Conservation (phyloP, 2,329 filamentous ascomycete genomes). For the Fusarium sp. region DNA sequence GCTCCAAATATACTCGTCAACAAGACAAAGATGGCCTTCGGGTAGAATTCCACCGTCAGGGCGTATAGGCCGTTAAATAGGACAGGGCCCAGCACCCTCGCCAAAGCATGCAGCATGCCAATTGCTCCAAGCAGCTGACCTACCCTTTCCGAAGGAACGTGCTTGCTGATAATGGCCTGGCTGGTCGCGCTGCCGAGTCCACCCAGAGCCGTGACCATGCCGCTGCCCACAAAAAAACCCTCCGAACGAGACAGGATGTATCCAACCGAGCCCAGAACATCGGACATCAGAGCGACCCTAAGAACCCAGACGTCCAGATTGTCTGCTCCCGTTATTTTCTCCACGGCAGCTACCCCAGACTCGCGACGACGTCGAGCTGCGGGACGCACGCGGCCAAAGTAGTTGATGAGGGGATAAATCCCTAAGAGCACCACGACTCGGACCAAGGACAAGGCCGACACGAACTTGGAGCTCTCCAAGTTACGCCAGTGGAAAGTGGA, state of each 20-base stretch:
- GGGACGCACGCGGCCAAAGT: constrained; percentile 76
- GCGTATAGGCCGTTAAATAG: constrained; percentile 91
- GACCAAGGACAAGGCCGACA: constrained; percentile 83
- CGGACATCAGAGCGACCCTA: constrained; percentile 81
- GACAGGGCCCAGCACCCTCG: constrained; percentile 83
- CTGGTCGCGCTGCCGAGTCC: constrained; percentile 89
- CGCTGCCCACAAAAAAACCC: constrained; percentile 78
- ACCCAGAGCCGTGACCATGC: constrained; percentile 82
- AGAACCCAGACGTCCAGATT: constrained; percentile 84
- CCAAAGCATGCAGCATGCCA: constrained; percentile 87
- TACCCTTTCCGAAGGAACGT: constrained; percentile 85
- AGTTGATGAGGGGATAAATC: constrained; percentile 83
- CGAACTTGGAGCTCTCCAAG: constrained; percentile 83
- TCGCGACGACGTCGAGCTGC: constrained; percentile 59
- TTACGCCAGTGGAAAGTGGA: constrained; percentile 87
- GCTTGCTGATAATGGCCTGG: constrained; percentile 89
- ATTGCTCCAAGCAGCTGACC: constrained; percentile 92
- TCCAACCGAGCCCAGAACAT: constrained; percentile 82
- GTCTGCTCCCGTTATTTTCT: constrained; percentile 80
- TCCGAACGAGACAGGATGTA: constrained; percentile 78
- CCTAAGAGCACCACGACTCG: constrained; percentile 84
- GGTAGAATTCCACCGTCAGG: constrained; percentile 81
- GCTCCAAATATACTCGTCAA: constrained; percentile 77
- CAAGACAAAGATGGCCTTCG: constrained; percentile 87
- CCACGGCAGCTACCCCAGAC: constrained; percentile 55